Conservation (phyloP, 228 moss, liverwort and hornwort species). For the Sphagnum fallax region DNA sequence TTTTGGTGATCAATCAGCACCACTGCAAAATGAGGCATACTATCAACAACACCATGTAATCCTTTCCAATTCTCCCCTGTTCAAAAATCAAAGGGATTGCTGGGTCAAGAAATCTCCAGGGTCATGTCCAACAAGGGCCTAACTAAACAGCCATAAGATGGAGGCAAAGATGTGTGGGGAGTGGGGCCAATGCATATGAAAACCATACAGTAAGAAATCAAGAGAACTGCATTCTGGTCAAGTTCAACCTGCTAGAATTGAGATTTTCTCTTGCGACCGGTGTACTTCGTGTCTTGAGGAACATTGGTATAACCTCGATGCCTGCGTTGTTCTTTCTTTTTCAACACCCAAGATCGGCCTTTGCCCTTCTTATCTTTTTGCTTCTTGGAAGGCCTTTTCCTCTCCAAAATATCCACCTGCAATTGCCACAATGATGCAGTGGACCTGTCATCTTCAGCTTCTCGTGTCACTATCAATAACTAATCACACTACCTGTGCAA, state of each 20-base stretch:
- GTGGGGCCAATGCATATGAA: too few relatives aligned
- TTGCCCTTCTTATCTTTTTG: slow-evolving; percentile 54
- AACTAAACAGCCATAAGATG: too few relatives aligned
- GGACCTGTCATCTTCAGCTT: slow-evolving; percentile 19
- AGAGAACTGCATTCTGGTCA: too few relatives aligned
- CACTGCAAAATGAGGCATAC: too few relatives aligned
- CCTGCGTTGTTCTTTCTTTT: slow-evolving; percentile 85
- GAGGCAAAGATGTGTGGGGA: too few relatives aligned
- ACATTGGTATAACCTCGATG: slow-evolving; percentile 63
- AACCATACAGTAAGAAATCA: too few relatives aligned
- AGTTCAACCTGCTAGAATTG: slow-evolving; percentile 30
- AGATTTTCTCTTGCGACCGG: slow-evolving; percentile 85
- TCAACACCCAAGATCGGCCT: slow-evolving; percentile 77
- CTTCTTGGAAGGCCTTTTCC: slow-evolving; percentile 73
- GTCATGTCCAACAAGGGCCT: too few relatives aligned
- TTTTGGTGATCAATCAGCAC: too few relatives aligned
- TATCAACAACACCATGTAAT: too few relatives aligned
- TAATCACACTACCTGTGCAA: background rate
- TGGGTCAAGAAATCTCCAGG: too few relatives aligned
- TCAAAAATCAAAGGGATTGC: too few relatives aligned
- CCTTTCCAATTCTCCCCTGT: too few relatives aligned
- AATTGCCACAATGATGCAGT: background rate
- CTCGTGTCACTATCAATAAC: slow-evolving; percentile 4
- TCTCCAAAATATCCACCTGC: slow-evolving; percentile 61
- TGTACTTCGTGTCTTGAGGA: slow-evolving; percentile 83